Percentiles rank a stretch among this genome's conserved stretches.
Conservation (phyloP, 2,329 filamentous ascomycete species). For the Stachybotrys chartarum region DNA sequence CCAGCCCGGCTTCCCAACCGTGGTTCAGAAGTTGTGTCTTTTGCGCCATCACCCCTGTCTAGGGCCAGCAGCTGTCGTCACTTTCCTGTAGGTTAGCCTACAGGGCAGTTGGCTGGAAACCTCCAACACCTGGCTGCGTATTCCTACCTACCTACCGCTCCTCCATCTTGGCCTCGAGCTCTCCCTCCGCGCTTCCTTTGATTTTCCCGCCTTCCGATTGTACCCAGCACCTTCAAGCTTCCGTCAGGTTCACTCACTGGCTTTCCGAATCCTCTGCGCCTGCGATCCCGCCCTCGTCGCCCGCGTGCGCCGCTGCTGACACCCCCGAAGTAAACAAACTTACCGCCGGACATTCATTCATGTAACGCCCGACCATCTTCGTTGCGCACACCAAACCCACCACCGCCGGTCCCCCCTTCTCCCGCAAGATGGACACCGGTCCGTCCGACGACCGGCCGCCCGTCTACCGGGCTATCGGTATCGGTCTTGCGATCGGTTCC, state of each 20-base stretch:
- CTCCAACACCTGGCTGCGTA: no score
- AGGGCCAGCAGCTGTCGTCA: no score
- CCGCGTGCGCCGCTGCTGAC: not conserved
- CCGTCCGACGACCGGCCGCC: slow-evolving; percentile 29
- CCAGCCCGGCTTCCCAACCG: no score
- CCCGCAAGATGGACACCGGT: slow-evolving; percentile 1
- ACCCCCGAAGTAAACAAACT: not conserved
- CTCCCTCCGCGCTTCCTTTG: not conserved
- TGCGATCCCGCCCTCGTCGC: not conserved
- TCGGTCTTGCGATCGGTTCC: slow-evolving; percentile 77
- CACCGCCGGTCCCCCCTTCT: not conserved
- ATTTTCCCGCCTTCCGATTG: not conserved
- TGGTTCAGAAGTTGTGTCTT: no score
- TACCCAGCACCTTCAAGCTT: not conserved
- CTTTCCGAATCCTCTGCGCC: not conserved
- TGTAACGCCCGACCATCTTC: not conserved
- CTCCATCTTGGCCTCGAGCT: not conserved
- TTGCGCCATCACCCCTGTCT: no score
- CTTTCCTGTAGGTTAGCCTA: no score
- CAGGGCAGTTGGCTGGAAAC: no score
- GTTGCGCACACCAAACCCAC: not conserved
- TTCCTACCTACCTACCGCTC: no score
- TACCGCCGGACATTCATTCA: not conserved
- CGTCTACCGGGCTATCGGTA: slow-evolving; percentile 78
- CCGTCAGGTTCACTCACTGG: not conserved